Evolutionary conservation across 2,329 filamentous ascomycete species (phyloP).

Genomic region (Elsinoe perseae): DNA sequence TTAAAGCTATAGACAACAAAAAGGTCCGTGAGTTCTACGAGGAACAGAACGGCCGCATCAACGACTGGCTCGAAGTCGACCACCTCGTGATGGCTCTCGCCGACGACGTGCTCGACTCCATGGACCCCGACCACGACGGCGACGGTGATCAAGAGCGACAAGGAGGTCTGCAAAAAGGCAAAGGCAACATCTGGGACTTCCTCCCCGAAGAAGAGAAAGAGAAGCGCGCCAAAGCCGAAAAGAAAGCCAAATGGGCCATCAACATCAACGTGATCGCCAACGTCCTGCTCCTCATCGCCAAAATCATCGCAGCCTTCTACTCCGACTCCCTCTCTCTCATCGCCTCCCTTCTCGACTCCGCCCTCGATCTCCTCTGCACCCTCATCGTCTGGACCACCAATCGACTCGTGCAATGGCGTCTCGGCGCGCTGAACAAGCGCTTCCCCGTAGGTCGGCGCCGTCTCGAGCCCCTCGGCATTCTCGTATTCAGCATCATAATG

Average conservation of each 20-base stretch:
- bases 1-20: slow-evolving; percentile 48
- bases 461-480: slow-evolving; percentile 54
- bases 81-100: slow-evolving; percentile 49
- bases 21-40: slow-evolving; percentile 49
- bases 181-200: slow-evolving; percentile 47
- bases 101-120: slow-evolving; percentile 53
- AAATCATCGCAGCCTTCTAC: slow-evolving; percentile 48
- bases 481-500: slow-evolving; percentile 58
- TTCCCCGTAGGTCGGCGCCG: slow-evolving; percentile 53
- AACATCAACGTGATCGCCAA: slow-evolving; percentile 57
- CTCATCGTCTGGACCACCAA: slow-evolving; percentile 56
- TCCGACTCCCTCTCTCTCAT: slow-evolving; percentile 54
- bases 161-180: slow-evolving; percentile 43
- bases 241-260: slow-evolving; percentile 49
- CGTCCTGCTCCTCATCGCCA: slow-evolving; percentile 48
- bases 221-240: slow-evolving; percentile 39
- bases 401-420: slow-evolving; percentile 50
- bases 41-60: slow-evolving; percentile 46
- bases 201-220: slow-evolving; percentile 49
- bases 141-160: slow-evolving; percentile 49
- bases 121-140: slow-evolving; percentile 51
- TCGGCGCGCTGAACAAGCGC: slow-evolving; percentile 42
- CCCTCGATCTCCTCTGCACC: slow-evolving; percentile 53
- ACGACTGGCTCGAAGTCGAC: slow-evolving; percentile 54
- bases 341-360: slow-evolving; percentile 55